Conservation (phyloP, 768 basidiomycete genomes). For the Mycena capillaripes region DNA sequence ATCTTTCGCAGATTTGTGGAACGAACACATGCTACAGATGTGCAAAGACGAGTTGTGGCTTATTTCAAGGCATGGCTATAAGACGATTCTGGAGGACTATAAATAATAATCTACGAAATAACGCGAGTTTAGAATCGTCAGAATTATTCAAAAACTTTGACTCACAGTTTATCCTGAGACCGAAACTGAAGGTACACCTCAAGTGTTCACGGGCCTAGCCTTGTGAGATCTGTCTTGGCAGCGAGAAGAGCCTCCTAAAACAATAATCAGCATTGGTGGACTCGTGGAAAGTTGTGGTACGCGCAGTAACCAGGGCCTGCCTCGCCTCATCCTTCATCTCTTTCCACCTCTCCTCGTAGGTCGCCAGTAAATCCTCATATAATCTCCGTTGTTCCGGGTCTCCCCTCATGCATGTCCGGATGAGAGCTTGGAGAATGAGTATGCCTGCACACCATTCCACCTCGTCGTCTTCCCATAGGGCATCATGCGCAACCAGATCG, state of each 20-base stretch:
- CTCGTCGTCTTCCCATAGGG: constrained; percentile 76
- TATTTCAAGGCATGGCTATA: constrained; percentile 46
- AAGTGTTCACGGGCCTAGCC: constrained; percentile 44
- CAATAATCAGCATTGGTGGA: background rate
- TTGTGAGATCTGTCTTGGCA: constrained; percentile 68
- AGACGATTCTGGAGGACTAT: constrained; percentile 18
- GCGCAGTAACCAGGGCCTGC: constrained; percentile 71
- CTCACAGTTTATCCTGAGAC: constrained; percentile 14
- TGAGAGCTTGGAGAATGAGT: constrained; percentile 69
- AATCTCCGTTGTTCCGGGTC: constrained; percentile 63
- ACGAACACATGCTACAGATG: constrained; percentile 49
- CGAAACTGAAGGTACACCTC: background rate
- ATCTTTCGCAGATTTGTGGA: constrained; percentile 46
- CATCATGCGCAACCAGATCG: constrained; percentile 73
- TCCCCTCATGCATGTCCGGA: constrained; percentile 65
- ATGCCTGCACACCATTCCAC: constrained; percentile 80
- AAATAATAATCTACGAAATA: constrained; percentile 19
- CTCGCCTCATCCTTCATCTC: constrained; percentile 78
- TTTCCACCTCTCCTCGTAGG: constrained; percentile 77
- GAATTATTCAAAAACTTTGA: background rate
- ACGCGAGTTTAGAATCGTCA: constrained; percentile 5
- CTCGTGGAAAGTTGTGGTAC: constrained; percentile 34
- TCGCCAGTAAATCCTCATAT: constrained; percentile 67
- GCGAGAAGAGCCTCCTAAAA: constrained; percentile 64
- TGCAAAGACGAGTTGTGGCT: constrained; percentile 43